Base-by-base conservation (phyloP, 352 stramenopile species). In the Blastocystis sp. region DNA sequence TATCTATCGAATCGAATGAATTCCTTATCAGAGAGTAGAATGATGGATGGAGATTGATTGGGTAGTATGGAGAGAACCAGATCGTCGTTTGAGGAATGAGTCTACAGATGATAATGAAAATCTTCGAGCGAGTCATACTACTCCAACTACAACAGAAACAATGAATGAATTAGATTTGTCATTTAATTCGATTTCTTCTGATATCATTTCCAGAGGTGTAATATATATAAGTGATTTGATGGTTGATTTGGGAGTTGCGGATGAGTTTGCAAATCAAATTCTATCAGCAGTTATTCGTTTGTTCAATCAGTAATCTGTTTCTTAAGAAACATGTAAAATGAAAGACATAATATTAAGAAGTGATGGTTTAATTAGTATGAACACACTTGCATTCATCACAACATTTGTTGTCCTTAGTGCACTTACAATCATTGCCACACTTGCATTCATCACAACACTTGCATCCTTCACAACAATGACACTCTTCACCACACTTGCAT, bases 191-290 rank as follows among this genome's bases (percentile, higher is more conserved):
- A 21, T 37, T 56, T 61, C 69, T 35, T 29, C 16, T 11, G 39
- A 52, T 14, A 32, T 39, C 5, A n/a, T 80, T n/a, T 16, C 46
- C 2, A 80, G 61, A 54, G 69, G 9, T 16, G 19, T 80, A 35
- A 32, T 35, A 12, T 61, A 61, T 35, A 12, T 80, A 16, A 54
- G 39, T 37, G 46, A 80, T 27, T 35, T 80, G n/a, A 52, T 80
- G 35, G 32, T 63, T 49, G 69, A 80, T 61, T 27, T 80, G 6
- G 16, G 43, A 16, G 37, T 80, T 6, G 58, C 69, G 12, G 35
- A 80, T n/a, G 69, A 80, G n/a, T 57, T 63, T 35, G 69, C 69
- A 24, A 63, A 59, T 5, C 37, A 29, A 24, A 80, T 80, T 61
- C 2, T 80, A 32, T 14, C 42, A 16, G 46, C 69, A 42, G 46